These are phyloP conservation scores for Aspergillus nidulans DNA, from an alignment of 495 filamentous ascomycete species.

Conservation along the genomic window DNA sequence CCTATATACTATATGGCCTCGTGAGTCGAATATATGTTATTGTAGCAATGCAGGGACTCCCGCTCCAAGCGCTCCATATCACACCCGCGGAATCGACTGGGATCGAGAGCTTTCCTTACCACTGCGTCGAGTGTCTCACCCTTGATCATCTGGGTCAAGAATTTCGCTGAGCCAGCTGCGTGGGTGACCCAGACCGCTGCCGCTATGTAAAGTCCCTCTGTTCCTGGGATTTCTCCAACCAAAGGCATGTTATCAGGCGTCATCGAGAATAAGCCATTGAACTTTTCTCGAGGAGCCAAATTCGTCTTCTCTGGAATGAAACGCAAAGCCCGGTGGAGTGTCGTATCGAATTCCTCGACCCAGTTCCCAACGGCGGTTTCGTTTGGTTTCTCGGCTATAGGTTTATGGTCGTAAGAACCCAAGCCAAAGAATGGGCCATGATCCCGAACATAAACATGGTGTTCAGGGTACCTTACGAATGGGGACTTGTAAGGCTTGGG, in stretches of 20 bases:
- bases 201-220: constrained; percentile 24
- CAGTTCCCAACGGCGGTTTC: constrained; percentile 26
- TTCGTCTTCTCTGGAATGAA: constrained; percentile 23
- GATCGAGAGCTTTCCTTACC: constrained; percentile 22
- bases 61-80: constrained; percentile 18
- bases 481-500: constrained; percentile 17
- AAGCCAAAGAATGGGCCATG: constrained; percentile 30
- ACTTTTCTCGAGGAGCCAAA: constrained; percentile 16
- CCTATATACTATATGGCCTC: constrained; percentile 7
- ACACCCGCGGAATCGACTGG: constrained; percentile 25
- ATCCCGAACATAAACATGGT: constrained; percentile 34
- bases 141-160: constrained; percentile 23
- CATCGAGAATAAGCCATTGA: constrained; percentile 36
- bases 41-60: constrained; percentile 28
- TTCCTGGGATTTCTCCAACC: constrained; percentile 22
- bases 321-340: constrained; percentile 10
- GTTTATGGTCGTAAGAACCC: constrained; percentile 30
- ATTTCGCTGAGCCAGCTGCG: constrained; percentile 30
- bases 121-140: constrained; percentile 17
- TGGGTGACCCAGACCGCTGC: constrained; percentile 37
- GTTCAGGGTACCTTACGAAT: constrained; percentile 31
- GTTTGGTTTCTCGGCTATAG: constrained; percentile 18
- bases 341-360: constrained; percentile 21
- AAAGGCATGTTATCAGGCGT: constrained; percentile 36
- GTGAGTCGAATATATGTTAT: constrained; percentile 31